phyloP scores from a whole-genome alignment of 2,329 filamentous ascomycete genomes.

The Trichophaea hybrida region DNA sequence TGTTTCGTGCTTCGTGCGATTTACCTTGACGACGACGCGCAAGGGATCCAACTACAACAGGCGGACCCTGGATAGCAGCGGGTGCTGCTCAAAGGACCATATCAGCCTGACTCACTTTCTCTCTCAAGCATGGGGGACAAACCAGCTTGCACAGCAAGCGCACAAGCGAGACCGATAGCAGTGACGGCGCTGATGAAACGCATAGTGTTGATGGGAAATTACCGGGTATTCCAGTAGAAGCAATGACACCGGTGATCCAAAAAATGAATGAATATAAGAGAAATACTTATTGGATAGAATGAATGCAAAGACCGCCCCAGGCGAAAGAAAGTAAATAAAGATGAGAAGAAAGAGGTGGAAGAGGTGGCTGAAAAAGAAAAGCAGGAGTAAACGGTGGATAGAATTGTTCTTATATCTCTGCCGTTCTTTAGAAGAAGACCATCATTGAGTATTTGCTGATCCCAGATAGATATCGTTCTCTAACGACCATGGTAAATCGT shows the following conservation, averaged over 20 bases:
- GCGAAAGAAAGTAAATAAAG: constrained; percentile 2
- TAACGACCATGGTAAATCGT: too few species aligned
- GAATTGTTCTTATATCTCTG: too few species aligned
- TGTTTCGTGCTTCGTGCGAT: not conserved
- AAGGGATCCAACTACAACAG: not conserved
- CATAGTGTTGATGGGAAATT: constrained; percentile 2
- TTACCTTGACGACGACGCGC: not conserved
- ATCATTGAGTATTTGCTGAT: too few species aligned
- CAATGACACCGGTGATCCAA: too few species aligned
- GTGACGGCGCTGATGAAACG: constrained; percentile 9
- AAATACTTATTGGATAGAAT: not conserved
- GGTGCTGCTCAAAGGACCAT: not conserved
- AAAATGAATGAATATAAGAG: not conserved
- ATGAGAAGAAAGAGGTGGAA: not conserved
- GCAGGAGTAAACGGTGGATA: not conserved
- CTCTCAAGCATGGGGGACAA: not conserved
- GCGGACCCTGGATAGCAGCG: not conserved
- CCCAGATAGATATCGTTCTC: too few species aligned
- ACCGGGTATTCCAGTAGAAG: too few species aligned
- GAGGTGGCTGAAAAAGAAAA: not conserved
- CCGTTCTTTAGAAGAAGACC: too few species aligned
- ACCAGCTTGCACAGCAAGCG: constrained; percentile 19
- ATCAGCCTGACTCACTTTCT: not conserved
- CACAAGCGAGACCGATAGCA: constrained; percentile 6
- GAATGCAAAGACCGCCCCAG: not conserved